Conservation (phyloP, 2,329 filamentous ascomycete species). For the Fusarium subglutinans region DNA sequence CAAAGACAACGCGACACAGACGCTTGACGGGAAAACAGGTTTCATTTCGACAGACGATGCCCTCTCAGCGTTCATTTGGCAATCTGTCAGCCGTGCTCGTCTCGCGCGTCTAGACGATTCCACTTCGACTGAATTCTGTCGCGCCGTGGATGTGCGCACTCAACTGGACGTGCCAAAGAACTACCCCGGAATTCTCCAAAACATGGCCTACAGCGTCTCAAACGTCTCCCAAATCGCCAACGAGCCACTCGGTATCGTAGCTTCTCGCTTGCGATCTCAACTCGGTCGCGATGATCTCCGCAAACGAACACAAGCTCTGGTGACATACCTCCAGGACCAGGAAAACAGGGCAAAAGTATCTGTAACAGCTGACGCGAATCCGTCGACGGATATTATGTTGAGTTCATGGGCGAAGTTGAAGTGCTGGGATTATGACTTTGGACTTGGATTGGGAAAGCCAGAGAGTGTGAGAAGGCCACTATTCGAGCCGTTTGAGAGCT, state of each 20-base stretch:
- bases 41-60: constrained; percentile 65
- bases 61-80: constrained; percentile 62
- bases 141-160: constrained; percentile 59
- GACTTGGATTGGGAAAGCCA: constrained; percentile 55
- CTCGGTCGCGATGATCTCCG: constrained; percentile 50
- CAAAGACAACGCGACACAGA: constrained; percentile 50
- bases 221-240: constrained; percentile 43
- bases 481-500: constrained; percentile 56
- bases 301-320: constrained; percentile 51
- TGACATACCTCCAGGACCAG: constrained; percentile 49
- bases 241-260: constrained; percentile 47
- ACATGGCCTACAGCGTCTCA: constrained; percentile 53
- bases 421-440: constrained; percentile 58
- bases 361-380: constrained; percentile 49
- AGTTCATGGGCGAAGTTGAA: constrained; percentile 64
- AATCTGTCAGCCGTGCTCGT: constrained; percentile 54
- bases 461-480: constrained; percentile 58
- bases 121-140: constrained; percentile 49
- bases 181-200: constrained; percentile 61
- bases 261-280: constrained; percentile 51
- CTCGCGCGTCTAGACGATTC: constrained; percentile 44
- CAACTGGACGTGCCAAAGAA: constrained; percentile 51
- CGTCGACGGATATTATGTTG: constrained; percentile 57
- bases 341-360: constrained; percentile 49
- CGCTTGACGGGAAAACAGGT: neutral